Evolutionary conservation across 805 yeast genomes (phyloP).

Genomic region (Yarrowia alimentaria): DNA sequence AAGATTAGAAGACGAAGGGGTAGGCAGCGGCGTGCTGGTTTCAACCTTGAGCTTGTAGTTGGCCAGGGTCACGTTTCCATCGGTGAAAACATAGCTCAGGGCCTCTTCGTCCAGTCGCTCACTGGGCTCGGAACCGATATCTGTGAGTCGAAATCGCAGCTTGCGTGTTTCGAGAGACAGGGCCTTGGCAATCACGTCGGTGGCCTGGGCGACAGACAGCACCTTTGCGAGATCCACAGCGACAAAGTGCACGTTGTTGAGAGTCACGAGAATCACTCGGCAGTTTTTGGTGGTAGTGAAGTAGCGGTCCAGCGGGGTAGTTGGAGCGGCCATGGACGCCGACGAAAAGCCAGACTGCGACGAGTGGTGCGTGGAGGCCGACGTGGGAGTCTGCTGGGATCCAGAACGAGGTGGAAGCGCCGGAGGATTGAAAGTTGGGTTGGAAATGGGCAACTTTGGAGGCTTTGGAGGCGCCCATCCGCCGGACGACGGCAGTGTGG

Average conservation of each 20-base stretch:
- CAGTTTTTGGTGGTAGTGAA: slow-evolving; percentile 27
- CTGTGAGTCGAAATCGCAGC: slow-evolving; percentile 59
- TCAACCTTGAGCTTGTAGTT: slow-evolving; percentile 16
- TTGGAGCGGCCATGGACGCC: not conserved
- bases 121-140: slow-evolving; percentile 52
- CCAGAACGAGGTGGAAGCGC: slow-evolving; percentile 6
- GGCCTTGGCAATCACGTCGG: slow-evolving; percentile 44
- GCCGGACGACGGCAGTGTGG: not conserved
- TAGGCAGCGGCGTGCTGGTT: no score
- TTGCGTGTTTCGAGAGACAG: slow-evolving; percentile 33
- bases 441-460: slow-evolving; percentile 6
- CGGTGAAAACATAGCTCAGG: slow-evolving; percentile 2
- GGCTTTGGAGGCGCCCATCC: slow-evolving; percentile 22
- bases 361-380: slow-evolving; percentile 9
- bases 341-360: slow-evolving; percentile 10
- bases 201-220: slow-evolving; percentile 42
- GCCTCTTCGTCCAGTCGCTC: slow-evolving; percentile 35
- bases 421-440: slow-evolving; percentile 3
- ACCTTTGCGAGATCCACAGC: slow-evolving; percentile 46
- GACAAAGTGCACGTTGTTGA: slow-evolving; percentile 57
- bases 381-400: slow-evolving; percentile 9
- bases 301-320: slow-evolving; percentile 12
- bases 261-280: slow-evolving; percentile 54
- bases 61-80: not conserved
- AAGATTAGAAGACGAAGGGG: not conserved